Conservation (phyloP, 768 basidiomycete species). For the Kwoniella bestiolae region DNA sequence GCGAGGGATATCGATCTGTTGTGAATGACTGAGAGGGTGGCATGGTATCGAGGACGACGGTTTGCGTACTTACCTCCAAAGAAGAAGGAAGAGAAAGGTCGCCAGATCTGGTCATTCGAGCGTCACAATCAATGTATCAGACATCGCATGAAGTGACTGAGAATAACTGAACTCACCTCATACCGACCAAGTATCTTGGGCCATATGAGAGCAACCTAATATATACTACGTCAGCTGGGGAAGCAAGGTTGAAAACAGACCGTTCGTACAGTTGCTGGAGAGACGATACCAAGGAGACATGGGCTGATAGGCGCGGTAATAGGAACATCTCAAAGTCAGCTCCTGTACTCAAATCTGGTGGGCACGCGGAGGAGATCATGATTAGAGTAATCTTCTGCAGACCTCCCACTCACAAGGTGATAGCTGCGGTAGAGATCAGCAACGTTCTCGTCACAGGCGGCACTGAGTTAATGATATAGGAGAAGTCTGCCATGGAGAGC, state of each 20-base stretch:
- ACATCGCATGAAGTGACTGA: background rate
- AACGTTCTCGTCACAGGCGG: constrained; percentile 54
- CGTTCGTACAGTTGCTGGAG: constrained; percentile 31
- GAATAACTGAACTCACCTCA: constrained; percentile 33
- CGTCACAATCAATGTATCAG: background rate
- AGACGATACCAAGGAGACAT: constrained; percentile 40
- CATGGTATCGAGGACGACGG: background rate
- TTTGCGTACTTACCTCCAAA: constrained; percentile 44
- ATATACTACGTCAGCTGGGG: background rate
- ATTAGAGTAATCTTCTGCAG: background rate
- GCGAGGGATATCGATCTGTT: background rate
- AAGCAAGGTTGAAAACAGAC: background rate
- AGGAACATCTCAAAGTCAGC: too few relatives aligned
- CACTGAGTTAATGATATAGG: constrained; percentile 36
- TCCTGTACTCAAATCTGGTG: too few relatives aligned
- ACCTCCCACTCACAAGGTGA: constrained; percentile 46
- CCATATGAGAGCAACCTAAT: constrained; percentile 51
- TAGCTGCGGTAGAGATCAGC: constrained; percentile 39
- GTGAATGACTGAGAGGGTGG: background rate
- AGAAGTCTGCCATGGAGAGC: constrained; percentile 49
- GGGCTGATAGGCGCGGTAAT: too few relatives aligned
- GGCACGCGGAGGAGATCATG: background rate
- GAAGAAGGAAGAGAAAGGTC: constrained; percentile 53
- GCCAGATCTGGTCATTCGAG: constrained; percentile 44
- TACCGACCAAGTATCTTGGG: constrained; percentile 30